Evolutionary conservation across 108 stramenopile genomes (phyloP), one percentile per base, ranked within the genome.

Genomic region (Schizochytrium sp.): DNA sequence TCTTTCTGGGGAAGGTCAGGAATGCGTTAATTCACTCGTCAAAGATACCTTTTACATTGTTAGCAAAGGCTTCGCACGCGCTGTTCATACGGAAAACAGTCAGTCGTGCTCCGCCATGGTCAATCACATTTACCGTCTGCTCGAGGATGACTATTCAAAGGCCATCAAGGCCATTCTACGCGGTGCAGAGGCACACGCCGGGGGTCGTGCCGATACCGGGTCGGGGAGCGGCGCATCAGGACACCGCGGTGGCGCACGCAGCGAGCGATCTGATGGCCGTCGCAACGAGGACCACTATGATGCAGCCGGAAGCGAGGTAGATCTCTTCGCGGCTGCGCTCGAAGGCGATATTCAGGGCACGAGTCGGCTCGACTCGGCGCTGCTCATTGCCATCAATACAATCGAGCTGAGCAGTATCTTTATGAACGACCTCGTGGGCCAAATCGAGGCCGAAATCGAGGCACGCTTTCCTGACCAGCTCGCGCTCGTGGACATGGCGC

Each of bases 391-490:
- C n/a, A 83, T 83, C 51, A 83, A 83, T 45, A 83, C 76, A 14
- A 53, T 83, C 28, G 76, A 83, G 51, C 51, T 83, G 25, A 83
- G 76, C 51, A 53, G 48, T 23, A 53, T 53, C 51, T 83, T 53
- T 4, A 53, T 83, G 76, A 47, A 47, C 25, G 76, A 83, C 4
- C 76, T 83, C 25, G 51, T 83, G n/a, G n/a, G 51, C 48, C 43
- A 83, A 1, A 83, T 83, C 4, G 23, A 83, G 48, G 14, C 19
- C 51, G 19, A 83, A 53, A 53, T 83, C 51, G 76, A 47, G 23
- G 48, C 45, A 45, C 76, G 76, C 76, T 83, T 83, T 53, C 76
- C 76, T 34, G 76, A 83, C 4, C 76, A 83, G 76, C 48, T 83
- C 19, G 25, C 51, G 12, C 45, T 83, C n/a, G 23, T 83, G 12